Evolutionary conservation across 805 yeast genomes (phyloP), one percentile per base, ranked within the genome.

Genomic region (Ogataea pilisensis): DNA sequence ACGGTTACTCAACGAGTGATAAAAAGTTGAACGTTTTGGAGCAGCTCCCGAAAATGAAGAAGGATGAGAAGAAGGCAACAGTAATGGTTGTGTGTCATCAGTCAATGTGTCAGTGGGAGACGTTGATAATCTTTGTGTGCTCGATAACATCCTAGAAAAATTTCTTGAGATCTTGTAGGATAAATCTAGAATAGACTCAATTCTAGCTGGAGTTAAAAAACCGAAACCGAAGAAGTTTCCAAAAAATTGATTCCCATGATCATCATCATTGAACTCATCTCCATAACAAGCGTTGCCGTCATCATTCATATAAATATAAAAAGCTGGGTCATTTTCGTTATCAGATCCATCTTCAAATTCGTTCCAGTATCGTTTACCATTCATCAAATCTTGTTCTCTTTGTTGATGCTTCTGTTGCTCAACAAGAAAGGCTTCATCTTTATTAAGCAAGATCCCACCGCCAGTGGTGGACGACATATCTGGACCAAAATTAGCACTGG

Each of bases 331-430:
- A 25, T 65, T 69, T 40, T 54, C 55, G 64, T 42, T 75, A 43
- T 78, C 85, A 1, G 81, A 77, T 0, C 74, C 75, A 50, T 80
- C 69, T 51, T 80, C 85, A 54, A 80, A 80, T 60, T 80, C 85
- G 52, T 80, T 80, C 85, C 85, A 80, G 55, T 80, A 80, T 34
- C 81, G 50, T 20, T 53, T 48, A 3, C 42, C 43, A 26, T 49
- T 50, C 5, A 38, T 20, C 16, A 43, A 35, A 20, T 43, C 44
- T 29, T 42, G 37, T 17, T 39, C 47, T 7, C 22, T 39, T 28
- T 32, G 42, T 30, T 26, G 44, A 30, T 38, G 46, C 41, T 26
- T 32, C 28, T 26, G 44, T 31, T 38, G 46, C 41, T 26, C 31
- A 27, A 4, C 16, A 33, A n/a, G 32, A 11, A 25, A 16, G 7